Conservation (phyloP, 75 land plant genomes). For the Sequoia sempervirens region DNA sequence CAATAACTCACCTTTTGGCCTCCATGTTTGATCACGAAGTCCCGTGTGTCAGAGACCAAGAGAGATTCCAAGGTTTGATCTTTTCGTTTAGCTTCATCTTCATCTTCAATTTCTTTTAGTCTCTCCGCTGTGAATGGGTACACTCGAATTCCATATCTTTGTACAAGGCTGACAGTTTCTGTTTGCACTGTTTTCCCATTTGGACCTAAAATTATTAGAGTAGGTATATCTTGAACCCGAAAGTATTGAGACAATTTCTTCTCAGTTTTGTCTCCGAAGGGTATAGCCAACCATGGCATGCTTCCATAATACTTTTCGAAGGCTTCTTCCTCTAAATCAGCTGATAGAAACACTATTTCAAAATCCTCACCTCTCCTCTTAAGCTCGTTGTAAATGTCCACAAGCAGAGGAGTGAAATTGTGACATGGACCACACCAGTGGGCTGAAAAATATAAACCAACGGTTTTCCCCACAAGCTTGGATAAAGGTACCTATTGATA, state of each 20-base stretch:
- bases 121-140: slow-evolving; percentile 30
- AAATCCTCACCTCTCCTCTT: slow-evolving; percentile 18
- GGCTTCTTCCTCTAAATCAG: slow-evolving; percentile 22
- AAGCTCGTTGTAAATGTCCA: slow-evolving; percentile 24
- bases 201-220: slow-evolving; percentile 23
- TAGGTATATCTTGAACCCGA: slow-evolving; percentile 22
- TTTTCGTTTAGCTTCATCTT: slow-evolving; percentile 16
- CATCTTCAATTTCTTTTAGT: slow-evolving; percentile 14
- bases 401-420: slow-evolving; percentile 28
- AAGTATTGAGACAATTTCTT: slow-evolving; percentile 17
- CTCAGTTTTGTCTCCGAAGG: slow-evolving; percentile 13
- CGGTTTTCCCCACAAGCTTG: slow-evolving; percentile 39
- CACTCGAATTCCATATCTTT: slow-evolving; percentile 13
- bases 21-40: slow-evolving; percentile 16
- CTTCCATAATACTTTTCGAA: slow-evolving; percentile 16
- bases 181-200: slow-evolving; percentile 28
- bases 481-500: slow-evolving; percentile 23
- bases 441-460: slow-evolving; percentile 51
- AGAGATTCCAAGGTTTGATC: slow-evolving; percentile 20
- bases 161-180: slow-evolving; percentile 6
- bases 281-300: slow-evolving; percentile 37
- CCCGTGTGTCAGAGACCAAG: slow-evolving; percentile 12
- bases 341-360: slow-evolving; percentile 28
- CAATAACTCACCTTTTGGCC: slow-evolving; percentile 6
- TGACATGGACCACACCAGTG: slow-evolving; percentile 44